A percentile compares a stretch with the other conserved stretches of the same genome.
phyloP scores from a whole-genome alignment of 2,329 filamentous ascomycete genomes.

The Diaporthe ampelina region DNA sequence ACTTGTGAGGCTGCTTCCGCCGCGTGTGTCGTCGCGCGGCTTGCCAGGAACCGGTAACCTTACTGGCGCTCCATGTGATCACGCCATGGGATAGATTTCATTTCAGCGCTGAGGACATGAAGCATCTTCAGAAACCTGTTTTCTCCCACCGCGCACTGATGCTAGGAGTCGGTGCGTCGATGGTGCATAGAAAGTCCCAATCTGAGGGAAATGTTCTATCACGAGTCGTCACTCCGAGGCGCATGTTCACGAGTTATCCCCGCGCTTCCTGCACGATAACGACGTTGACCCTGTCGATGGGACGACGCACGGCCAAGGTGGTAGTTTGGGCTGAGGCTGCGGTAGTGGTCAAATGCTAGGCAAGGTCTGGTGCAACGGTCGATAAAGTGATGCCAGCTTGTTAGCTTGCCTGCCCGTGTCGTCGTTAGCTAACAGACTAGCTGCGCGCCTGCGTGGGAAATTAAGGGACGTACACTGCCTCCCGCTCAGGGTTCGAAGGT shows the following conservation, averaged over 20 bases:
- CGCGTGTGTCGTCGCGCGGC: neutral
- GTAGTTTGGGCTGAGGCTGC: conserved; percentile 25
- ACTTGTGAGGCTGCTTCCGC: neutral
- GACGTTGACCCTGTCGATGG: neutral
- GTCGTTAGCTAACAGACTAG: neutral
- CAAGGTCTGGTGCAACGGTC: neutral
- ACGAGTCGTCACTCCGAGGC: neutral
- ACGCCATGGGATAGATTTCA: neutral
- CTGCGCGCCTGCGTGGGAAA: neutral
- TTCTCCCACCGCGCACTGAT: conserved; percentile 18
- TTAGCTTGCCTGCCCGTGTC: neutral
- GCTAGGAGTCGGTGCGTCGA: neutral
- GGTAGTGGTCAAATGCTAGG: neutral
- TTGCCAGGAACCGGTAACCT: neutral
- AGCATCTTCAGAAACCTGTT: conserved; percentile 3
- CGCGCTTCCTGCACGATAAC: neutral
- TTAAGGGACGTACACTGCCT: conserved; percentile 26
- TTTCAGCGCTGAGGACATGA: neutral
- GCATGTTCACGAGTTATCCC: no score
- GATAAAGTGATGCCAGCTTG: neutral
- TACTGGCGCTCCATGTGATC: neutral
- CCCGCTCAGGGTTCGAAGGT: conserved; percentile 21
- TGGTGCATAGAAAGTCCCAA: conserved; percentile 7
- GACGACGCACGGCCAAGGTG: conserved; percentile 10
- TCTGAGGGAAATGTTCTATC: neutral